Percentiles rank a stretch among this genome's conserved stretches.
Conservation (phyloP, 208 protist genomes). For the Leishmania tropica region DNA sequence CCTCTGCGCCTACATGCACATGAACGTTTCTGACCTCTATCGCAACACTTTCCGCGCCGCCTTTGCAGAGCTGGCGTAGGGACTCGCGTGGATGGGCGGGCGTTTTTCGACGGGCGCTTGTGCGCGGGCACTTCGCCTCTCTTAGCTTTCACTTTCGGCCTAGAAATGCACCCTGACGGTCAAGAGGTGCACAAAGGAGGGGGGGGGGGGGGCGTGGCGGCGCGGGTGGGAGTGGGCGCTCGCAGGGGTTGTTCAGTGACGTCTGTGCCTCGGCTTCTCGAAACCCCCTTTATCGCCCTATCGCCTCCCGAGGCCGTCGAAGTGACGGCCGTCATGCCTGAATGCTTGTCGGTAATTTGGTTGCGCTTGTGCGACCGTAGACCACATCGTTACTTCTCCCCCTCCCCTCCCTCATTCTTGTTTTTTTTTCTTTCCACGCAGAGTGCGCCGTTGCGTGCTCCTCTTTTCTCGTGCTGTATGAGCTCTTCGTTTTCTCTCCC, state of each 20-base stretch:
- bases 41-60: background rate
- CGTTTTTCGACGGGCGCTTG: background rate
- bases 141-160: background rate
- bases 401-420: background rate
- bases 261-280: background rate
- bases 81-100: background rate
- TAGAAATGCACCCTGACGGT: background rate
- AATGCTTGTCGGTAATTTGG: background rate
- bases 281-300: background rate
- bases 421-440: background rate
- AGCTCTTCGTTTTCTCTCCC: background rate
- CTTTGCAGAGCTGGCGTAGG: conserved; percentile 7
- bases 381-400: background rate
- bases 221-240: background rate
- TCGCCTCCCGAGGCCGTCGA: background rate
- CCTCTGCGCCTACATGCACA: conserved; percentile 24
- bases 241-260: background rate
- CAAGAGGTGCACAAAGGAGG: background rate
- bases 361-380: background rate
- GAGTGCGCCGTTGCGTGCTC: background rate
- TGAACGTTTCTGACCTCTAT: conserved; percentile 7
- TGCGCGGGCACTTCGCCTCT: background rate
- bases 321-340: background rate
- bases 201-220: background rate
- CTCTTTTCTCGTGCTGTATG: background rate